A percentile compares a stretch with the other conserved stretches of the same genome.
These are phyloP conservation scores for Buxus sempervirens DNA, from an alignment of 164 flowering plant genomes.

Conservation along the genomic window DNA sequence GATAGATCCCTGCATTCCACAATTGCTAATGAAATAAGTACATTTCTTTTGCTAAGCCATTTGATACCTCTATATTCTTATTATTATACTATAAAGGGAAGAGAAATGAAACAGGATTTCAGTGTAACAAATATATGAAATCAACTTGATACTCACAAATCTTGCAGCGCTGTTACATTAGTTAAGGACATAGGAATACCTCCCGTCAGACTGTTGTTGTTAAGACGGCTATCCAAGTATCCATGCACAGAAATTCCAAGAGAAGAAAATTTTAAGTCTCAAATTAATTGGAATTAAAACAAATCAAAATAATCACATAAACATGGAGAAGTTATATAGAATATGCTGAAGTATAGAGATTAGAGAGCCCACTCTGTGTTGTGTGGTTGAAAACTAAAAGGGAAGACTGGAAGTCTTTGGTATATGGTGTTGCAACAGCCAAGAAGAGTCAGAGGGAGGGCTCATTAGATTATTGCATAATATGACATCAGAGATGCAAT, in stretches of 20 bases:
- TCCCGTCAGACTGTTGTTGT: conserved; percentile 60
- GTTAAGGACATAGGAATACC: conserved; percentile 55
- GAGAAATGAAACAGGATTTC: background rate
- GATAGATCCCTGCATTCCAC: conserved; percentile 56
- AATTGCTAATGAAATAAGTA: background rate
- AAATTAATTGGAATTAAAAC: background rate
- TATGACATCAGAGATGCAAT: no score
- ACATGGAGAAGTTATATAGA: background rate
- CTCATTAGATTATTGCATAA: no score
- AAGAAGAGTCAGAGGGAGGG: no score
- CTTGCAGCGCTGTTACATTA: conserved; percentile 45
- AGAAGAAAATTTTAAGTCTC: conserved; percentile 16
- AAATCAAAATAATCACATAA: background rate
- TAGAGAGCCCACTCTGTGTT: no score
- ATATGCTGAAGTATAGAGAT: background rate
- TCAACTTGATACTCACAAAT: conserved; percentile 44
- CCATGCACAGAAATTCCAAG: conserved; percentile 32
- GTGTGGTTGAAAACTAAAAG: background rate
- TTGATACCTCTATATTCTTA: background rate
- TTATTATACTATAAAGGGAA: background rate
- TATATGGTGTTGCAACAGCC: no score
- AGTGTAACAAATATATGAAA: background rate
- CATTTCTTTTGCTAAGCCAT: no score
- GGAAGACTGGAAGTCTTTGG: background rate
- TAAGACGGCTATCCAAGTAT: conserved; percentile 68